Conservation (phyloP, 208 protist genomes). For the Balamuthia mandrillaris region DNA sequence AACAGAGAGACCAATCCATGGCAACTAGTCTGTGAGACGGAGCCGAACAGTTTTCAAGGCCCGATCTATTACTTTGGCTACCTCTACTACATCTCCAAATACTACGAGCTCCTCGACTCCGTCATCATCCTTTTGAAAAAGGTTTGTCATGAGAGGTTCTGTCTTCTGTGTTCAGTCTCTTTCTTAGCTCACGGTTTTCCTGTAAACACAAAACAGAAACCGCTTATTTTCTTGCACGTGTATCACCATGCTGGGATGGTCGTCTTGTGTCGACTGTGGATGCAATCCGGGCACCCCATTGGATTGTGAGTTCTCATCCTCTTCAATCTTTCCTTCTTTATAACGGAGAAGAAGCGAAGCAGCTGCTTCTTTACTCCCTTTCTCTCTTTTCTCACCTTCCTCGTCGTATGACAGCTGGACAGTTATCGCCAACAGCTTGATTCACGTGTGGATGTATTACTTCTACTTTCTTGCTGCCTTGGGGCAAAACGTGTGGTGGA, state of each 20-base stretch:
- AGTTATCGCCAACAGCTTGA: conserved; percentile 44
- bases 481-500: conserved; percentile 57
- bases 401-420: background rate
- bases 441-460: conserved; percentile 62
- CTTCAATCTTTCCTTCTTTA: background rate
- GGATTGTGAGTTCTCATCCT: background rate
- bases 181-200: too few species aligned
- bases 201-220: too few species aligned
- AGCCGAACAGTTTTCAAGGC: too few species aligned
- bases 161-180: too few species aligned
- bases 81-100: conserved; percentile 40
- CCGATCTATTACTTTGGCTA: too few species aligned
- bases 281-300: conserved; percentile 24
- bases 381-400: background rate
- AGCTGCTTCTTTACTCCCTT: background rate
- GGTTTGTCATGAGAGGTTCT: too few species aligned
- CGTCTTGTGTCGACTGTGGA: background rate
- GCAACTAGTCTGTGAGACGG: too few species aligned
- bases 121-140: background rate
- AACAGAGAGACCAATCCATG: too few species aligned
- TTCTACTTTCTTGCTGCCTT: conserved; percentile 45
- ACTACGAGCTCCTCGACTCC: conserved; percentile 42
- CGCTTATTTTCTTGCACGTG: conserved; percentile 10
- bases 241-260: conserved; percentile 35
- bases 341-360: background rate